phyloP scores from a whole-genome alignment of 1,284 basidiomycete species.

The Trametes versicolor region DNA sequence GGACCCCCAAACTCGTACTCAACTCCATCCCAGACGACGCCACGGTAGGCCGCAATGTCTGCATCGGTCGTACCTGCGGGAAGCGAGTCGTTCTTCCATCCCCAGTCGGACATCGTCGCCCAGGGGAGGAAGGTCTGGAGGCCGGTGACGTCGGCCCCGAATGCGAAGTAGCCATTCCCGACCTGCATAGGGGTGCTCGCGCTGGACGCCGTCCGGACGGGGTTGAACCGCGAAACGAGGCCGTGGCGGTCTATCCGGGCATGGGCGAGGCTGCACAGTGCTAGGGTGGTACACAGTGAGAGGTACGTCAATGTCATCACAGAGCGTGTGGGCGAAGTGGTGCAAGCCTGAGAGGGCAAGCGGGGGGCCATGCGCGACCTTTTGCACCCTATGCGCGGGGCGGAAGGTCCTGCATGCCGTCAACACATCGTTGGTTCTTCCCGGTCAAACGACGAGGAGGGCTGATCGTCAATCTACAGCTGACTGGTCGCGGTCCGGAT shows the following conservation, averaged over 20 bases:
- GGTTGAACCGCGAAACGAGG: constrained; percentile 63
- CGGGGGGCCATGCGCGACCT: not conserved
- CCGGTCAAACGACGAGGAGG: not conserved
- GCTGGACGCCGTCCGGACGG: constrained; percentile 58
- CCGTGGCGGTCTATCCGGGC: constrained; percentile 42
- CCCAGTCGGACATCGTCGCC: constrained; percentile 67
- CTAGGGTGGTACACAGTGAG: not conserved
- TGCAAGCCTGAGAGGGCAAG: not conserved
- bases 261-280: not conserved
- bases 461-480: constrained; percentile 15
- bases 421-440: constrained; percentile 1
- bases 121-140: constrained; percentile 66
- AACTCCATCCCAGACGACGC: constrained; percentile 62
- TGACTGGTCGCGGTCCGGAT: constrained; percentile 18
- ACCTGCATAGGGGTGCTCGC: constrained; percentile 63
- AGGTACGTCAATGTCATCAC: not conserved
- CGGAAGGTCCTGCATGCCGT: constrained; percentile 3
- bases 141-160: constrained; percentile 66
- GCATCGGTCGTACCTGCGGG: constrained; percentile 53
- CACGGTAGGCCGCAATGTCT: constrained; percentile 59
- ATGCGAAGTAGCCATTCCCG: constrained; percentile 71
- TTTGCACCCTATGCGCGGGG: not conserved
- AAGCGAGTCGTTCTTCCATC: constrained; percentile 69
- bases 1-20: constrained; percentile 64
- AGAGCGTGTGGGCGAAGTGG: not conserved